Evolutionary conservation across 2,329 filamentous ascomycete species (phyloP).

Genomic region (Claviceps arundinis): DNA sequence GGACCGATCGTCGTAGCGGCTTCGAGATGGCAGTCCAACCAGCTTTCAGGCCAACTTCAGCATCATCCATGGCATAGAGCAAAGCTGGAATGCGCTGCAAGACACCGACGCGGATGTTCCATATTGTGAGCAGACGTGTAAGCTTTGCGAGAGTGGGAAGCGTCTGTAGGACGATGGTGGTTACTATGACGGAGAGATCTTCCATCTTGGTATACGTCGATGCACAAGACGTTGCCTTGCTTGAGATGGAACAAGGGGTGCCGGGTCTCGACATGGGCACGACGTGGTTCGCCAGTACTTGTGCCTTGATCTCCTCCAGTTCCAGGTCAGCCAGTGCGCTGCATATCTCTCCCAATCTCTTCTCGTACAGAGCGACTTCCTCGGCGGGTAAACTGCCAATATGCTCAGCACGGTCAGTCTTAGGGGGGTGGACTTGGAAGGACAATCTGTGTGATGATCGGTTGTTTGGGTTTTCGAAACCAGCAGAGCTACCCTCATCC

Average conservation of each 20-base stretch:
- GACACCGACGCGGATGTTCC: conserved; percentile 65
- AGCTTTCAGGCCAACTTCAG: conserved; percentile 49
- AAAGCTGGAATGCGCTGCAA: conserved; percentile 60
- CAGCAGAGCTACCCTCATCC: conserved; percentile 29
- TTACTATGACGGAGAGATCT: conserved; percentile 81
- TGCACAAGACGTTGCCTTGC: conserved; percentile 25
- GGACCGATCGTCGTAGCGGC: conserved; percentile 10
- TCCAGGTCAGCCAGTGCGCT: conserved; percentile 56
- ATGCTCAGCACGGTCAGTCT: conserved; percentile 28
- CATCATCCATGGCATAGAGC: conserved; percentile 51
- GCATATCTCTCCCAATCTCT: conserved; percentile 60
- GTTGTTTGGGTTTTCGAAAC: conserved; percentile 37
- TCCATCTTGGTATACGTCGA: conserved; percentile 60
- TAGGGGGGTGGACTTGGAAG: conserved; percentile 11
- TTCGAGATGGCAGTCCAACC: conserved; percentile 50
- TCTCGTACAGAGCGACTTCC: conserved; percentile 56
- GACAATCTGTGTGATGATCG: conserved; percentile 27
- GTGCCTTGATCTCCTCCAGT: conserved; percentile 78
- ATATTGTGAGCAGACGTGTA: conserved; percentile 58
- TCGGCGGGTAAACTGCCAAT: conserved; percentile 57
- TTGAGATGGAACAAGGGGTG: conserved; percentile 21
- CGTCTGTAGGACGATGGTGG: conserved; percentile 79
- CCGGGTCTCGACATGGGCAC: conserved; percentile 32
- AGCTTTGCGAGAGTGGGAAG: conserved; percentile 70
- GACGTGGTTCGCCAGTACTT: conserved; percentile 72